Evolutionary conservation across 352 stramenopile species (phyloP), one percentile per base, ranked within the genome.

Genomic region (Pelagophyceae sp.): DNA sequence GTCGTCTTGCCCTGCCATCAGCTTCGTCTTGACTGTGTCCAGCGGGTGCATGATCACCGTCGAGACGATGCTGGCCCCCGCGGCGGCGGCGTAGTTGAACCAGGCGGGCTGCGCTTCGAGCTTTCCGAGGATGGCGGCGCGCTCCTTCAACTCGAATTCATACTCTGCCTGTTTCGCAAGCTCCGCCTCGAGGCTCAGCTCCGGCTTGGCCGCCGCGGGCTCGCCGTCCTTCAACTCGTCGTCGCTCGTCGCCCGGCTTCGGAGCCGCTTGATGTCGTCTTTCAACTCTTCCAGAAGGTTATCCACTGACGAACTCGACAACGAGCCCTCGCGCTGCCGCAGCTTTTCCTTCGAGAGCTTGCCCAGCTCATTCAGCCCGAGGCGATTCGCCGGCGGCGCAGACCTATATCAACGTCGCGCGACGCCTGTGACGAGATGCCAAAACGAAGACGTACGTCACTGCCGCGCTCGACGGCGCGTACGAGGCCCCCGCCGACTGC

Each of bases 21-120:
- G 0, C 31, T 75, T n/a, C 45, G 77, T 82, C 65, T 85, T 85
- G 38, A 83, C 80, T 23, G 81, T 85, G 74, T 85, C 81, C n/a
- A 85, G 35, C 45, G 82, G 82, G 72, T 85, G 82, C 80, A 85
- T 81, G 29, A 85, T 61, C 1, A 83, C 51, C 32, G 82, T 85
- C 19, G 69, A 80, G 25, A 79, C 72, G 0, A 76, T 63, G 50
- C 54, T 78, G 20, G 77, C 82, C 37, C 76, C 54, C 51, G 83
- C 82, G 33, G 79, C 82, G 2, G 82, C 77, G 45, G 79, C 64
- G 69, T 85, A 85, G 77, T 81, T 83, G 50, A 84, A 76, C 80
- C 80, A 85, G 60, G 78, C 78, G 0, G 82, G 82, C 76, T 85
- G 76, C 0, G 63, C 77, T 35, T 80, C 76, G 1, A 85, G 61